Base-by-base conservation (phyloP, 83 land plant species). In the Picea engelmannii region DNA sequence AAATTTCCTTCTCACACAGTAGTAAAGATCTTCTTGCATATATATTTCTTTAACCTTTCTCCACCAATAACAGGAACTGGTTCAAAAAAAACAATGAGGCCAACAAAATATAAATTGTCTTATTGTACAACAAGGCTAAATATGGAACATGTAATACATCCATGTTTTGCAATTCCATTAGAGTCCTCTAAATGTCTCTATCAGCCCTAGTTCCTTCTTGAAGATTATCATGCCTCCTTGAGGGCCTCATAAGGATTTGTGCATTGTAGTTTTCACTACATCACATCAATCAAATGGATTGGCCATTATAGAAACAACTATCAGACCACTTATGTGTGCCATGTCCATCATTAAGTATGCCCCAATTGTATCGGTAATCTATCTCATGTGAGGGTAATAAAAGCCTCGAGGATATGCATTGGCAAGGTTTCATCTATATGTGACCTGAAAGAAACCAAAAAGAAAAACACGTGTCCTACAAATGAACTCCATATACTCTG, bases 261-360 rank as follows among this genome's bases (percentile, higher is more conserved):
- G 97, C 44, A 93, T 93, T 6, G 97, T 96, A 35, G 99, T 90
- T 44, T 96, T 96, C 60, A 96, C 97, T 80, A 96, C 85, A 87
- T 96, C 99, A 87, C 95, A 91, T 65, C 83, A 93, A 31, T 94
- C 93, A 82, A 96, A 96, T 25, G 99, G 99, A 83, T 93, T 88
- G 73, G 84, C 84, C 78, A 94, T 86, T 5, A 94, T 93, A 44
- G 90, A 88, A 66, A 94, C 97, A 84, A 94, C 93, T 79, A 94
- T 93, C 47, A 96, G 93, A 2, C 99, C 97, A 93, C 97, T 94
- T 11, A 94, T 96, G 76, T 96, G 99, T 78, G 99, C 97, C 97
- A 96, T 96, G 77, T 96, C 99, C 97, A 93, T 93, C 97, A 96
- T 94, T 3, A 96, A 90, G 65, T 94, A 96, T 59, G 99, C 99